phyloP scores from a whole-genome alignment of 2,329 filamentous ascomycete species.

The Ceratocystis papillata region DNA sequence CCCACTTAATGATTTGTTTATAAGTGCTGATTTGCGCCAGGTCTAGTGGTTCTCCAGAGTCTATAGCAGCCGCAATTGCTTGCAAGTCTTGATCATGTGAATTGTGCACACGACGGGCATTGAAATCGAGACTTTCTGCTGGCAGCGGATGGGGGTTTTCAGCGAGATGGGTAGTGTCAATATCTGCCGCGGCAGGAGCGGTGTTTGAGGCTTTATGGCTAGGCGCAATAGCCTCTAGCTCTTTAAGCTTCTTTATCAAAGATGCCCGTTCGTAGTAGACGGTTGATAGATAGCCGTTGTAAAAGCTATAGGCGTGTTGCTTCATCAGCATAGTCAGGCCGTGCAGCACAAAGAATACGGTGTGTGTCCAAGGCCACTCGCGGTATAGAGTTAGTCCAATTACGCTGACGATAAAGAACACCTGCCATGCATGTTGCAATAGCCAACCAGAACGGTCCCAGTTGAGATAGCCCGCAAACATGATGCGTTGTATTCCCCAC shows the following conservation, averaged over 20 bases:
- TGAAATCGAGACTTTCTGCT: slow-evolving; percentile 8
- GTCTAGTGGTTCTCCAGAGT: slow-evolving; percentile 47
- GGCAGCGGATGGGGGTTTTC: slow-evolving; percentile 24
- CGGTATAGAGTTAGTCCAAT: slow-evolving; percentile 57
- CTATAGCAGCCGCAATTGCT: slow-evolving; percentile 21
- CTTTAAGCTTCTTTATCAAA: slow-evolving; percentile 42
- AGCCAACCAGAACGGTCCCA: slow-evolving; percentile 64
- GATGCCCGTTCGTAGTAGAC: slow-evolving; percentile 42
- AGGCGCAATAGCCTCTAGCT: slow-evolving; percentile 38
- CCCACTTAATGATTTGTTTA: slow-evolving; percentile 53
- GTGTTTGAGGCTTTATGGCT: slow-evolving; percentile 12
- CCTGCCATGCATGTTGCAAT: slow-evolving; percentile 65
- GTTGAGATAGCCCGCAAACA: slow-evolving; percentile 48
- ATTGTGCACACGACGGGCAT: slow-evolving; percentile 35
- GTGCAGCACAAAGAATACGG: slow-evolving; percentile 65
- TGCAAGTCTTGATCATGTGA: slow-evolving; percentile 52
- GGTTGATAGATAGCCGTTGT: slow-evolving; percentile 61
- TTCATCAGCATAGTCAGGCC: slow-evolving; percentile 72
- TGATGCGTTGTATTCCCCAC: slow-evolving; percentile 52
- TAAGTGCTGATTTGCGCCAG: slow-evolving; percentile 53
- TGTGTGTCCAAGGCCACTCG: slow-evolving; percentile 76
- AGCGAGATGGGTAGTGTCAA: slow-evolving; percentile 23
- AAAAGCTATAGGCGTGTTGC: slow-evolving; percentile 69
- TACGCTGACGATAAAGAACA: slow-evolving; percentile 48
- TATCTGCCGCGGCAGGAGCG: slow-evolving; percentile 26